A percentile compares a stretch with the other conserved stretches of the same genome.
phyloP scores from a whole-genome alignment of 108 stramenopile species.

The Seminavis robusta region DNA sequence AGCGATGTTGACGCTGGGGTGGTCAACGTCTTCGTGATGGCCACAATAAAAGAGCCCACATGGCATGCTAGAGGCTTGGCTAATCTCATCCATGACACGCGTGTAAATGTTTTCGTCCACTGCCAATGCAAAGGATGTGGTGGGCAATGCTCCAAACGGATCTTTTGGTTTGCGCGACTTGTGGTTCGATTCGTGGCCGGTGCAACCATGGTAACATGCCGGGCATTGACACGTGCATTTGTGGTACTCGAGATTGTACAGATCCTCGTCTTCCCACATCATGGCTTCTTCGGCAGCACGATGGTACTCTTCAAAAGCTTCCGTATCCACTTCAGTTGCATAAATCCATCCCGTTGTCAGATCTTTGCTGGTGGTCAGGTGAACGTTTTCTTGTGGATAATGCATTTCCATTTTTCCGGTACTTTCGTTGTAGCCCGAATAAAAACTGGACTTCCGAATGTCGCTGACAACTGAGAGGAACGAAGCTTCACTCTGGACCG shows the following conservation, averaged over 20 bases:
- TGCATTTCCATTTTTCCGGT: conserved; percentile 52
- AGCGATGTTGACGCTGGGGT: conserved; percentile 71
- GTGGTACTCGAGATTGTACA: background rate
- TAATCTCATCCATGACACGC: conserved; percentile 68
- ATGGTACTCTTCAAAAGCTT: conserved; percentile 33
- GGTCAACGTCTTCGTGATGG: conserved; percentile 81
- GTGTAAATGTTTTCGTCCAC: conserved; percentile 66
- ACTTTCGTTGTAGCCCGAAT: conserved; percentile 44
- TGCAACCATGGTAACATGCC: background rate
- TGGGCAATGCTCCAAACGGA: conserved; percentile 44
- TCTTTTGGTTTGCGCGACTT: conserved; percentile 13
- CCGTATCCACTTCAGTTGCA: conserved; percentile 8
- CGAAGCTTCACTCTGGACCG: background rate
- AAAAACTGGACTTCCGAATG: conserved; percentile 58
- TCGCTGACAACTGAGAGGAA: conserved; percentile 23
- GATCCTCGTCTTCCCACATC: conserved; percentile 5
- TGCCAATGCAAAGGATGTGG: conserved; percentile 45
- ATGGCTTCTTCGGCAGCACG: conserved; percentile 5
- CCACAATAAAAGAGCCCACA: conserved; percentile 85
- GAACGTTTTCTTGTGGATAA: conserved; percentile 55
- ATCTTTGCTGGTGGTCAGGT: conserved; percentile 39
- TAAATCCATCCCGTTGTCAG: conserved; percentile 17
- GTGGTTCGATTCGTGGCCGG: background rate
- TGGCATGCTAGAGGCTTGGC: conserved; percentile 54
- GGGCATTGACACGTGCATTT: conserved; percentile 5